Percentiles rank a stretch among this genome's conserved stretches.
Conservation (phyloP, 331 rosid genomes). For the Rosa hybrid region DNA sequence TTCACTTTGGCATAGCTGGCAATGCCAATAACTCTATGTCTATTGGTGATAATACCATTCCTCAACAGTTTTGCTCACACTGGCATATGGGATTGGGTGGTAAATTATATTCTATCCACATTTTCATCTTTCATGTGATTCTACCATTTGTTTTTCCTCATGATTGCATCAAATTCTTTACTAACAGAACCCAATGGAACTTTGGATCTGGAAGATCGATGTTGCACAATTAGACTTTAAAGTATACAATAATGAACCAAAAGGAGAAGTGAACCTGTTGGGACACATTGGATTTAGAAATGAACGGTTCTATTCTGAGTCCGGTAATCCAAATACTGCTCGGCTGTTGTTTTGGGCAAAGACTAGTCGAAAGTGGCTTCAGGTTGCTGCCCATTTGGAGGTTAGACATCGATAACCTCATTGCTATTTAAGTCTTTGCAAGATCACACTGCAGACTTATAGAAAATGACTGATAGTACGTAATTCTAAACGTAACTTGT, state of each 20-base stretch:
- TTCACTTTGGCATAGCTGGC: constrained; percentile 58
- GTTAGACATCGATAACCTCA: constrained; percentile 9
- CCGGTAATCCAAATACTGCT: constrained; percentile 31
- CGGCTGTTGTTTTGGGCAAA: constrained; percentile 31
- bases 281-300: constrained; percentile 33
- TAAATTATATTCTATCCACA: background rate
- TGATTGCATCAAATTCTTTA: background rate
- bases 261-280: constrained; percentile 32
- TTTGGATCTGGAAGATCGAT: background rate
- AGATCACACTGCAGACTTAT: background rate
- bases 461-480: background rate
- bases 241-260: constrained; percentile 30
- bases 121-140: background rate
- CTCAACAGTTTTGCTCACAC: constrained; percentile 41
- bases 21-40: constrained; percentile 47
- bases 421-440: background rate
- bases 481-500: background rate
- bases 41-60: constrained; percentile 50
- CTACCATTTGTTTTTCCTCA: background rate
- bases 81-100: constrained; percentile 48
- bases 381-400: constrained; percentile 39
- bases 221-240: constrained; percentile 35
- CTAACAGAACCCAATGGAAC: constrained; percentile 38
- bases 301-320: constrained; percentile 34
- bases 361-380: constrained; percentile 35